Conservation (phyloP, 169 alveolate species). For the Perkinsus marinus region DNA sequence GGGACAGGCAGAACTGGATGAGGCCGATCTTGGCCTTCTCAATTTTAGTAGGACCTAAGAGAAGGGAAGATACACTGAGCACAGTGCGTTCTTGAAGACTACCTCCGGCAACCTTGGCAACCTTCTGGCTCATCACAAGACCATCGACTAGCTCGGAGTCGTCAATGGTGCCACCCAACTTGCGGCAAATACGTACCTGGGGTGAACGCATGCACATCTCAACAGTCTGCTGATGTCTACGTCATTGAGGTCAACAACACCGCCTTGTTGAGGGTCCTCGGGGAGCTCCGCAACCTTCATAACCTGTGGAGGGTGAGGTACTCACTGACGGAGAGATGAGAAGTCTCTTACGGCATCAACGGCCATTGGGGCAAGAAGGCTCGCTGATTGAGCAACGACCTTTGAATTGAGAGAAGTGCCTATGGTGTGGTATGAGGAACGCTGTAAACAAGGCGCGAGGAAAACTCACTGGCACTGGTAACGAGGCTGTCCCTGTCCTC, state of each 20-base stretch:
- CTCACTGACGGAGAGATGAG: not conserved
- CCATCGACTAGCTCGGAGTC: conserved; percentile 98
- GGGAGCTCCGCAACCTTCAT: not conserved
- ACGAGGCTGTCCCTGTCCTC: conserved; percentile 81
- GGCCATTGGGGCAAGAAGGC: conserved; percentile 94
- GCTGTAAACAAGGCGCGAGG: no score
- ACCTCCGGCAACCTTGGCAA: conserved; percentile 84
- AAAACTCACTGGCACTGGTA: conserved; percentile 3
- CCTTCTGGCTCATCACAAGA: conserved; percentile 83
- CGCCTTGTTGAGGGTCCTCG: not conserved
- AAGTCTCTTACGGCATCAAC: conserved; percentile 79
- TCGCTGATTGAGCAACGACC: conserved; percentile 89
- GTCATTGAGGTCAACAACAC: not conserved
- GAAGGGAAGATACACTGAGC: not conserved
- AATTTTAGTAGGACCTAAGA: conserved; percentile 67
- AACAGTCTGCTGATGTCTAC: not conserved
- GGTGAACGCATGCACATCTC: not conserved
- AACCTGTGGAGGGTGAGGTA: not conserved
- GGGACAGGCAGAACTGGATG: conserved; percentile 93
- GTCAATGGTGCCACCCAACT: conserved; percentile 96
- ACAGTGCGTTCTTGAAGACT: not conserved
- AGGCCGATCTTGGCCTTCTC: conserved; percentile 87
- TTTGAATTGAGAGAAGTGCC: conserved; percentile 91
- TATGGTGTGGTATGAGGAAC: conserved; percentile 51
- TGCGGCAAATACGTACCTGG: conserved; percentile 36